These are phyloP conservation scores for Carpinus fangiana DNA, from an alignment of 306 rosid genomes.

Conservation along the genomic window DNA sequence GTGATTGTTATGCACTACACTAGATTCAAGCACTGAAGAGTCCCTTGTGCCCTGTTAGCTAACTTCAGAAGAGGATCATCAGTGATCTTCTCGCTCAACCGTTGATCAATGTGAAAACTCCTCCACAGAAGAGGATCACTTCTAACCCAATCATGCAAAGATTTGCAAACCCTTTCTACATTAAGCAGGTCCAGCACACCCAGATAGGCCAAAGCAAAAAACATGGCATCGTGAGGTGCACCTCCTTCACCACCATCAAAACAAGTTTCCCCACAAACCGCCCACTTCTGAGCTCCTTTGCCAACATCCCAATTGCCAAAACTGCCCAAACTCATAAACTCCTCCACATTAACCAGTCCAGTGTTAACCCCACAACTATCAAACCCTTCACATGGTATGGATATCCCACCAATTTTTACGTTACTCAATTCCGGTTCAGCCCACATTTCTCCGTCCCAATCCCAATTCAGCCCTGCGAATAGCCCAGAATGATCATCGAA, in stretches of 20 bases:
- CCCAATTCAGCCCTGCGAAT: conserved; percentile 45
- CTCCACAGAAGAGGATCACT: conserved; percentile 66
- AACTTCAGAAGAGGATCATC: conserved; percentile 54
- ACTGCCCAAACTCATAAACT: conserved; percentile 22
- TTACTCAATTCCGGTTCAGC: conserved; percentile 27
- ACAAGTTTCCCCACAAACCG: conserved; percentile 17
- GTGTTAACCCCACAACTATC: conserved; percentile 30
- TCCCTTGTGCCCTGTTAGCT: conserved; percentile 65
- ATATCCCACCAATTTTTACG: conserved; percentile 23
- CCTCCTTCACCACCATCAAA: conserved; percentile 32
- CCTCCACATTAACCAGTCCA: conserved; percentile 23
- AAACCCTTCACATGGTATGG: conserved; percentile 32
- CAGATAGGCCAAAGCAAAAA: conserved; percentile 52
- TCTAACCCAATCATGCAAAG: conserved; percentile 44
- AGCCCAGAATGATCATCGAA: conserved; percentile 33
- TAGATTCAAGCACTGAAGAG: conserved; percentile 55
- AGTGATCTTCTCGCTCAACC: conserved; percentile 40
- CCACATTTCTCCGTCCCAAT: conserved; percentile 42
- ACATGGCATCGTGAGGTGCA: conserved; percentile 59
- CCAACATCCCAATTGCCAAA: conserved; percentile 17
- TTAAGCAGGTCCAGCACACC: conserved; percentile 62
- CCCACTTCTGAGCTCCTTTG: conserved; percentile 25
- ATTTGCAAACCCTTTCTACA: conserved; percentile 58
- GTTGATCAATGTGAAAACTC: conserved; percentile 45
- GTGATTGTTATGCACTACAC: conserved; percentile 48